Conservation (phyloP, 805 yeast species). For the Jamesozyma piceae region DNA sequence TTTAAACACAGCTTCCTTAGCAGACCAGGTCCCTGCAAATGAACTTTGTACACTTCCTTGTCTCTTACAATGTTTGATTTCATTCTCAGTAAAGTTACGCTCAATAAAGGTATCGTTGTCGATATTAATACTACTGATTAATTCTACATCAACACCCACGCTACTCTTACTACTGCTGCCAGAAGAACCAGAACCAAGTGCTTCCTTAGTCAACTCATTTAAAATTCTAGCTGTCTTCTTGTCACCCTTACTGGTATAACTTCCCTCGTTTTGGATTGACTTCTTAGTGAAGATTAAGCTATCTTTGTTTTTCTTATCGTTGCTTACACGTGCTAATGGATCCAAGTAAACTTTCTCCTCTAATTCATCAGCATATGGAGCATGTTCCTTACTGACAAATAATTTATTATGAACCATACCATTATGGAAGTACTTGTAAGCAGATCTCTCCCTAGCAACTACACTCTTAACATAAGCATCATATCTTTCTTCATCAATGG, state of each 20-base stretch:
- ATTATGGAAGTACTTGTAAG: constrained; percentile 92
- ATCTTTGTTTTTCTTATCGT: constrained; percentile 27
- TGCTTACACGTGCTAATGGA: constrained; percentile 63
- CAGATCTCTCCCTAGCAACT: constrained; percentile 69
- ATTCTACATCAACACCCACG: constrained; percentile 96
- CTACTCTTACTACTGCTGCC: constrained; percentile 35
- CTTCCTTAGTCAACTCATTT: constrained; percentile 40
- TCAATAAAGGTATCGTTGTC: constrained; percentile 86
- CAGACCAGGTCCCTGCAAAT: constrained; percentile 97
- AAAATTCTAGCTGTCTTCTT: constrained; percentile 58
- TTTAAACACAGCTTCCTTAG: constrained; percentile 98
- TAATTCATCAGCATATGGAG: constrained; percentile 85
- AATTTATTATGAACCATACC: constrained; percentile 84
- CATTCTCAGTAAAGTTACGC: constrained; percentile 80
- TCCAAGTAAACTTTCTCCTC: constrained; percentile 90
- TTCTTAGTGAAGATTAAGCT: constrained; percentile 42
- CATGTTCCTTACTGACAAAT: constrained; percentile 85
- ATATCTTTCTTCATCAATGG: constrained; percentile 64
- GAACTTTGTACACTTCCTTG: constrained; percentile 81
- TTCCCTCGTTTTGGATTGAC: constrained; percentile 38
- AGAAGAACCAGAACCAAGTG: constrained; percentile 16
- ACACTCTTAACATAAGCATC: constrained; percentile 65
- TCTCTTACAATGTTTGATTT: constrained; percentile 64
- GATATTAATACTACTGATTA: constrained; percentile 68
- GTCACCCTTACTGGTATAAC: constrained; percentile 34